Evolutionary conservation across 768 basidiomycete genomes (phyloP), one percentile per base, ranked within the genome.

Genomic region (Austroboletus festivus): DNA sequence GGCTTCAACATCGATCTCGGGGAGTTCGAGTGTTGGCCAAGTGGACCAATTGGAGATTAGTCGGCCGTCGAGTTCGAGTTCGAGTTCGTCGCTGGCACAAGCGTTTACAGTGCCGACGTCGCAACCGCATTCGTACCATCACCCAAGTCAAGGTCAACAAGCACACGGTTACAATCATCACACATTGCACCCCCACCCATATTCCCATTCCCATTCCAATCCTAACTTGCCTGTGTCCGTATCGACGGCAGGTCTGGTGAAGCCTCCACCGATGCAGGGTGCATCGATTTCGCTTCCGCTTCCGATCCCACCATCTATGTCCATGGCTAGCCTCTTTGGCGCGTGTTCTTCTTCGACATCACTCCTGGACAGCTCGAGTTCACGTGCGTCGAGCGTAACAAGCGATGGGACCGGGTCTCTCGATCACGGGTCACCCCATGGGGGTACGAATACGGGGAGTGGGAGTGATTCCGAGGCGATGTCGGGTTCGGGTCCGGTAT

Each of bases 41-140:
- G 46, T 19, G 10, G 56, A 53, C 46, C 59, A 61, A 24, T 52
- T 6, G 12, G 28, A 57, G 1, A 59, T 63, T 46, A 66, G 70
- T 33, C 70, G 71, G 30, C 71, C 69, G 0, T 69, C 72, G 38
- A 70, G 69, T 28, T 65, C 72, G 18, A 66, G 69, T 20, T 67
- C 71, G 35, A 46, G 64, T 0, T 73, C 72, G 6, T 71, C 72
- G 20, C 61, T 77, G 13, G 72, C 70, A 6, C 67, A 72, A 51
- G 74, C 71, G 23, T 75, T 77, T 39, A 71, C 71, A 5, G 44
- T 53, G 2, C 51, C 56, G 4, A 51, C 52, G 26, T 50, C 50
- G 23, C 54, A 48, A 5, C 49, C 34, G 5, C 34, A 35, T 11
- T 5, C 28, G 12, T 10, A n/a, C 41, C 18, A 26, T 3, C 28